Evolutionary conservation across 306 rosid genomes (phyloP), one percentile per base, ranked within the genome.

Genomic region (Lathyrus sativus): DNA sequence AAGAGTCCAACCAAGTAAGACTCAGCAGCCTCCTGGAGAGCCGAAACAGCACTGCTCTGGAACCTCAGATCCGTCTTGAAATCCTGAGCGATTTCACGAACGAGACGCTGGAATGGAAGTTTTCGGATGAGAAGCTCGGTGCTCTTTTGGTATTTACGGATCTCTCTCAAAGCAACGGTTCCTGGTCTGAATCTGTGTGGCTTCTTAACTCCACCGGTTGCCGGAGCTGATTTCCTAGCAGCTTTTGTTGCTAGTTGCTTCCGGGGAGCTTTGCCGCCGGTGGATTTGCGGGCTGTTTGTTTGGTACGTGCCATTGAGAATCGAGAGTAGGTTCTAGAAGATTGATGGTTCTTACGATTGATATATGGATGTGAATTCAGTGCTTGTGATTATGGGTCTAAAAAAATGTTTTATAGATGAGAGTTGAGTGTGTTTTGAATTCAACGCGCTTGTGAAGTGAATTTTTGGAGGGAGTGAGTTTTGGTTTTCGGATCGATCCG

Each of bases 121-220:
- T 81, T 76, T 0, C 79, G 70, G 56, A 76, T 81, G 7, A 73
- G 39, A 42, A 81, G 79, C 62, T 76, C 81, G 0, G 79, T 81
- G 43, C 81, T 81, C 79, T 81, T 81, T 35, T 76, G 85, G 13
- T 81, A 81, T 73, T 81, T 81, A 3, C 85, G 33, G n/a, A 81
- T 81, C 55, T 81, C 85, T n/a, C 85, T 76, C 42, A 81, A 28
- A 0, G 85, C 85, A 9, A 81, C 85, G 0, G 85, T 81, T 26
- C 82, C 85, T 0, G 79, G 85, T 26, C 82, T 68, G 77, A 81
- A 77, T 2, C 82, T 19, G 57, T 81, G 85, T 0, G 85, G 82
- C 49, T 81, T 81, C 79, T 76, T 81, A 44, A 81, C 85, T 17
- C 85, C 82, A 0, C 82, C 85, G 12, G 85, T 81, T 0, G 82